Evolutionary conservation across 352 stramenopile species (phyloP).

Genomic region (Vaucheria bursata): DNA sequence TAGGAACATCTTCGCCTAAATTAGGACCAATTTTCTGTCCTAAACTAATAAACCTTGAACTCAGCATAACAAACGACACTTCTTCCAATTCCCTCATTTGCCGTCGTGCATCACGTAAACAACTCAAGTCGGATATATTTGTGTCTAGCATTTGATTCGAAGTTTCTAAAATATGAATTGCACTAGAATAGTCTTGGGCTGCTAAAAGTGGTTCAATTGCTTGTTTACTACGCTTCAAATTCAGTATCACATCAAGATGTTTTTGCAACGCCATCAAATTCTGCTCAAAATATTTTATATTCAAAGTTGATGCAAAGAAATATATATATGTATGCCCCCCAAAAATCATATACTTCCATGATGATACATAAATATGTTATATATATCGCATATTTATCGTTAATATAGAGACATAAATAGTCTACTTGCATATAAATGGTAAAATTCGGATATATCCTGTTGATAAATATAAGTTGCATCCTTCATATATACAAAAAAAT

Average conservation of each 20-base stretch:
- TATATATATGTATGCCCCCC: not conserved
- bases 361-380: too few species aligned
- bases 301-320: not conserved
- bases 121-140: slow-evolving; percentile 28
- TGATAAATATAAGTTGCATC: too few species aligned
- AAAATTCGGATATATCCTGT: too few species aligned
- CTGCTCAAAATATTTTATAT: not conserved
- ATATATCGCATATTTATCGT: not conserved
- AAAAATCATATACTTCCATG: not conserved
- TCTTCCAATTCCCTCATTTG: slow-evolving; percentile 34
- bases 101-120: slow-evolving; percentile 1
- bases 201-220: slow-evolving; percentile 22
- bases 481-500: too few species aligned
- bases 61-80: slow-evolving; percentile 23
- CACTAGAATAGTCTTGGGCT: slow-evolving; percentile 32
- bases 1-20: not conserved
- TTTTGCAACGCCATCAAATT: slow-evolving; percentile 3
- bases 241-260: not conserved
- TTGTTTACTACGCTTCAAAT: slow-evolving; percentile 4
- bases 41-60: not conserved
- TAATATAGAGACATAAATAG: not conserved
- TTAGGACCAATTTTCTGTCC: not conserved
- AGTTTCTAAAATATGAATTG: slow-evolving; percentile 39
- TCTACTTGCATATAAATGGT: too few species aligned
- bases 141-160: slow-evolving; percentile 13